Evolutionary conservation across 495 filamentous ascomycete genomes (phyloP).

Genomic region (Durotheca rogersii): DNA sequence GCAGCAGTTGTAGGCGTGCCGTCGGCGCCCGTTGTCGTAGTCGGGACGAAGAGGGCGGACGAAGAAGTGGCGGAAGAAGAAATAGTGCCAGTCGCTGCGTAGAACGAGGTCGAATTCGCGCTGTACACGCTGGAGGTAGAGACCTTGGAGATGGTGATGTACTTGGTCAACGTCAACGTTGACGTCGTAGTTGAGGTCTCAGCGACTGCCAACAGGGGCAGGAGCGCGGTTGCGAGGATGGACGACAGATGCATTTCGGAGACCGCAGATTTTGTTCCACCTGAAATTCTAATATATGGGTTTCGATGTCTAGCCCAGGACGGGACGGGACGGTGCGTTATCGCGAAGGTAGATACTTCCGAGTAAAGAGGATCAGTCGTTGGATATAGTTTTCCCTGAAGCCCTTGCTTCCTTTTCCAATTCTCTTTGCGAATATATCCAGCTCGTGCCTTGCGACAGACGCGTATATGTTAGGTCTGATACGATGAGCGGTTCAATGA

Average conservation of each 20-base stretch:
- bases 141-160: conserved; percentile 48
- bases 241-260: conserved; percentile 43
- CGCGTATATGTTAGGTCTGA: conserved; percentile 11
- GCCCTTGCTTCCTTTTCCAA: conserved; percentile 14
- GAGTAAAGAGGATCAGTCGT: conserved; percentile 2
- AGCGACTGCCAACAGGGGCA: conserved; percentile 46
- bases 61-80: conserved; percentile 6
- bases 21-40: conserved; percentile 25
- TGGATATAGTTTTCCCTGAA: conserved; percentile 3
- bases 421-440: conserved; percentile 12
- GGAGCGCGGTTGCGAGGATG: conserved; percentile 40
- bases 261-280: background rate
- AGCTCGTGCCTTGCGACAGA: conserved; percentile 20
- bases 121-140: conserved; percentile 31
- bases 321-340: conserved; percentile 11
- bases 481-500: conserved; percentile 35
- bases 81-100: conserved; percentile 25
- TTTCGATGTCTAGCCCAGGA: background rate
- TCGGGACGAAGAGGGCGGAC: conserved; percentile 26
- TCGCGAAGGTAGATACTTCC: conserved; percentile 7
- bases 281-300: background rate
- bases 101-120: conserved; percentile 28
- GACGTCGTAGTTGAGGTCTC: conserved; percentile 50
- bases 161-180: conserved; percentile 53
- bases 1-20: conserved; percentile 31